phyloP scores from a whole-genome alignment of 225 moss, liverwort and hornwort genomes.

The Bryoerythrophyllum caledonicum region DNA sequence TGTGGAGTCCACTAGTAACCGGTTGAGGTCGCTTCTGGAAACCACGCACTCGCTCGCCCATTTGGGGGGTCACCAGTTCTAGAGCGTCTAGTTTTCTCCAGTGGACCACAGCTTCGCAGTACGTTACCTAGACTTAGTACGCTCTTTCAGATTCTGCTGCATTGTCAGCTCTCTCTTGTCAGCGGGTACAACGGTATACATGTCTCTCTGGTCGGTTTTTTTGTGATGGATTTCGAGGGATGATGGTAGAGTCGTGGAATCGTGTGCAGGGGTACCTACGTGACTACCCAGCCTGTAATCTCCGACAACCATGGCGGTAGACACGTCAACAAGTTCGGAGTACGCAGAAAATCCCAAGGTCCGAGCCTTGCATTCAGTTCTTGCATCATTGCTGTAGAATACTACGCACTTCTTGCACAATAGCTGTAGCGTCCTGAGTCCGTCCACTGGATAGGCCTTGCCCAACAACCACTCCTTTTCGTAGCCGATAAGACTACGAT shows the following conservation, averaged over 20 bases:
- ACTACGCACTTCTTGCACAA: neutral
- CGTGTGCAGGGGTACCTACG: conserved; percentile 17
- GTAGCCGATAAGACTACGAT: neutral
- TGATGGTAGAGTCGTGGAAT: neutral
- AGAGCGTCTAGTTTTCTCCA: neutral
- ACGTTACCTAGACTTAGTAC: neutral
- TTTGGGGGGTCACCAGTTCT: neutral
- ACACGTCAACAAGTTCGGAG: conserved; percentile 9
- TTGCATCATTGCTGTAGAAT: conserved; percentile 18
- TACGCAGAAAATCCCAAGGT: conserved; percentile 22
- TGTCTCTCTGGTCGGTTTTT: neutral
- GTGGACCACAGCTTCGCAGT: neutral
- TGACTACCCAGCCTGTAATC: neutral
- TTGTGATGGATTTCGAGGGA: neutral
- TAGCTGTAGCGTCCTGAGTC: neutral
- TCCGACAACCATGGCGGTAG: conserved; percentile 27
- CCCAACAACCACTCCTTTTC: conserved; percentile 8
- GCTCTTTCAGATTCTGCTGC: neutral
- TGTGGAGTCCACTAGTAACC: neutral
- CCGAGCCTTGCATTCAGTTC: neutral
- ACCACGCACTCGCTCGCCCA: too few relatives aligned
- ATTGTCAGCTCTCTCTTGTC: neutral
- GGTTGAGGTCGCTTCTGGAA: neutral
- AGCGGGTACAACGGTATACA: neutral
- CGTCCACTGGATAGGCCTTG: neutral